A percentile compares a stretch with the other conserved stretches of the same genome.
Conservation (phyloP, 2,329 filamentous ascomycete species). For the Akanthomyces dipterigenus region DNA sequence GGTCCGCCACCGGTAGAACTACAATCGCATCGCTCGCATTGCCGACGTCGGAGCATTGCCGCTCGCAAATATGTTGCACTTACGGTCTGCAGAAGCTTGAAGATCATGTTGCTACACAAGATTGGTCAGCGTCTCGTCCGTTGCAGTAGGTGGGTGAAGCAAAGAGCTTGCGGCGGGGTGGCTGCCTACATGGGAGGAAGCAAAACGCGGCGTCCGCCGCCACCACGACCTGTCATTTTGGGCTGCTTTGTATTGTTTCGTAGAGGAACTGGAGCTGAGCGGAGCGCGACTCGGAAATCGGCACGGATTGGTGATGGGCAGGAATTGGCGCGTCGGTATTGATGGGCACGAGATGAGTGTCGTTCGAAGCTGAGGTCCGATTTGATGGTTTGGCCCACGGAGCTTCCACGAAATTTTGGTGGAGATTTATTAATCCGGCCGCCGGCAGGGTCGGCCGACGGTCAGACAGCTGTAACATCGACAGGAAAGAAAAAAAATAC, state of each 20-base stretch:
- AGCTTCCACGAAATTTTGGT: slow-evolving; percentile 10
- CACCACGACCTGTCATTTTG: slow-evolving; percentile 53
- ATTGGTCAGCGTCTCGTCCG: slow-evolving; percentile 15
- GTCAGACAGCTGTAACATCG: too few species aligned
- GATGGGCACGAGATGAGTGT: background rate
- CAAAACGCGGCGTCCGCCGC: slow-evolving; percentile 53
- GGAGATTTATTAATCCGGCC: slow-evolving; percentile 14
- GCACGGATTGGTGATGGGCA: background rate
- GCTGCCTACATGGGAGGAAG: slow-evolving; percentile 46
- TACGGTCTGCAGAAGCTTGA: slow-evolving; percentile 70
- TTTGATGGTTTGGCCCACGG: background rate
- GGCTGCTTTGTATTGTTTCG: background rate
- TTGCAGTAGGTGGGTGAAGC: background rate
- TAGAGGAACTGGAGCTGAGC: background rate
- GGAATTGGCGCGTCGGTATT: slow-evolving; percentile 5
- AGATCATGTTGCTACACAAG: slow-evolving; percentile 39
- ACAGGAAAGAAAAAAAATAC: background rate
- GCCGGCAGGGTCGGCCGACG: background rate
- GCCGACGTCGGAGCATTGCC: slow-evolving; percentile 21
- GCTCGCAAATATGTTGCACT: slow-evolving; percentile 19
- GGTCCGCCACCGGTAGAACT: background rate
- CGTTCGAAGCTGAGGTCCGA: background rate
- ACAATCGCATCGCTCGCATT: background rate
- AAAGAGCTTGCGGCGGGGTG: slow-evolving; percentile 1
- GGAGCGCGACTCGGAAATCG: background rate